Evolutionary conservation across 176 grass and related monocot species (phyloP).

Genomic region (Eremochloa ophiuroides): DNA sequence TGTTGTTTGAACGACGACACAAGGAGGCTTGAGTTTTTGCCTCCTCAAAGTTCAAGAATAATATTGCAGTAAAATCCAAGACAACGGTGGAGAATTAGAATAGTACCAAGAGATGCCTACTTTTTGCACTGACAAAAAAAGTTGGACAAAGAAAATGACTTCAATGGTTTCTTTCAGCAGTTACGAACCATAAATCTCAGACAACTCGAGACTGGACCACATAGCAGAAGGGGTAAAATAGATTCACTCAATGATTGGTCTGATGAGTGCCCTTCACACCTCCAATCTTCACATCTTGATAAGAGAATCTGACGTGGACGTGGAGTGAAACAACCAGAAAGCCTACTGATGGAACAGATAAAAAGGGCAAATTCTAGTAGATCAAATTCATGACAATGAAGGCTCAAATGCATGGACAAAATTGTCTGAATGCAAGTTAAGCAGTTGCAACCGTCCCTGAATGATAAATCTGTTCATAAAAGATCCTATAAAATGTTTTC

Average conservation of each 20-base stretch:
- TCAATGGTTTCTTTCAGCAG: constrained; percentile 34
- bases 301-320: constrained; percentile 60
- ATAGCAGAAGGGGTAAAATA: constrained; percentile 32
- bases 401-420: neutral
- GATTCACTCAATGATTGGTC: constrained; percentile 57
- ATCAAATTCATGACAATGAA: constrained; percentile 17
- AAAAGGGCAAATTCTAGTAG: constrained; percentile 25
- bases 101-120: constrained; percentile 43
- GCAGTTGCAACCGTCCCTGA: constrained; percentile 35
- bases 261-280: constrained; percentile 26
- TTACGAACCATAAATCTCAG: constrained; percentile 23
- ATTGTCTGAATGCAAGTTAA: constrained; percentile 6
- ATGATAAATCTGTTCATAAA: constrained; percentile 15
- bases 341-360: constrained; percentile 13
- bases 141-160: constrained; percentile 39
- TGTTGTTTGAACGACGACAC: neutral
- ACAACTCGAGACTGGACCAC: constrained; percentile 25
- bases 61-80: constrained; percentile 26
- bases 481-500: constrained; percentile 7
- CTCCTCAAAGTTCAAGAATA: constrained; percentile 39
- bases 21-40: constrained; percentile 4
- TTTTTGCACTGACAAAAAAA: constrained; percentile 50
- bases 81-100: constrained; percentile 53
- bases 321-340: constrained; percentile 49
- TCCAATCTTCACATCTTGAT: constrained; percentile 48